Evolutionary conservation across 2,329 filamentous ascomycete genomes (phyloP).

Genomic region (Aspergillus proliferans): DNA sequence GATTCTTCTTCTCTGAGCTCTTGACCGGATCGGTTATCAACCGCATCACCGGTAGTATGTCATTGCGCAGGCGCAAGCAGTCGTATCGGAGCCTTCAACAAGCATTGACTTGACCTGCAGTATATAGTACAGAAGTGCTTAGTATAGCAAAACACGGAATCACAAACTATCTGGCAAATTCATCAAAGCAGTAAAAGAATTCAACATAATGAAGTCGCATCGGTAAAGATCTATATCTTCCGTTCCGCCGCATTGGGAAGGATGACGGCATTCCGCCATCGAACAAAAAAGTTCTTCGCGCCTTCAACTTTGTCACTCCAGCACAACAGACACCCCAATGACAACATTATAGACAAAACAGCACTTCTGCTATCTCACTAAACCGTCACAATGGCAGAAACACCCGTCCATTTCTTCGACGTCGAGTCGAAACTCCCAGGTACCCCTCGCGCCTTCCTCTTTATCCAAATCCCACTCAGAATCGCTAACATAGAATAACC

Average conservation of each 20-base stretch:
- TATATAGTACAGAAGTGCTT: no score
- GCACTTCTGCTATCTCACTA: background rate
- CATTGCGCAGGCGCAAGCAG: no score
- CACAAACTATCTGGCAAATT: no score
- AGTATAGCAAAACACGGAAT: no score
- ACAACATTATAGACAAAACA: background rate
- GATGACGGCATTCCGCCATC: background rate
- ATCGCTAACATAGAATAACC: background rate
- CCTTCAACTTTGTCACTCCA: background rate
- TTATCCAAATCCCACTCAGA: background rate
- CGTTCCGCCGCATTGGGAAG: background rate
- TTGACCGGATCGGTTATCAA: no score
- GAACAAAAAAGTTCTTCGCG: background rate
- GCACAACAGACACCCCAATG: background rate
- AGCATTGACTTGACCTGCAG: no score
- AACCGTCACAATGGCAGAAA: constrained; percentile 10
- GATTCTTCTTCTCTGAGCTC: no score
- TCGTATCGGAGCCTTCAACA: no score
- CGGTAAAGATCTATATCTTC: background rate
- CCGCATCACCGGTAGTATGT: no score
- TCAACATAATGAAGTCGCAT: no score
- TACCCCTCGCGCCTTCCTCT: constrained; percentile 5
- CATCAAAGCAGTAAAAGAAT: no score
- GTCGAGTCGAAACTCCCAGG: constrained; percentile 23
- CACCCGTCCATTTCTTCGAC: constrained; percentile 31